Conservation (phyloP, 139 green algal species). For the Haematococcus lacustris region DNA sequence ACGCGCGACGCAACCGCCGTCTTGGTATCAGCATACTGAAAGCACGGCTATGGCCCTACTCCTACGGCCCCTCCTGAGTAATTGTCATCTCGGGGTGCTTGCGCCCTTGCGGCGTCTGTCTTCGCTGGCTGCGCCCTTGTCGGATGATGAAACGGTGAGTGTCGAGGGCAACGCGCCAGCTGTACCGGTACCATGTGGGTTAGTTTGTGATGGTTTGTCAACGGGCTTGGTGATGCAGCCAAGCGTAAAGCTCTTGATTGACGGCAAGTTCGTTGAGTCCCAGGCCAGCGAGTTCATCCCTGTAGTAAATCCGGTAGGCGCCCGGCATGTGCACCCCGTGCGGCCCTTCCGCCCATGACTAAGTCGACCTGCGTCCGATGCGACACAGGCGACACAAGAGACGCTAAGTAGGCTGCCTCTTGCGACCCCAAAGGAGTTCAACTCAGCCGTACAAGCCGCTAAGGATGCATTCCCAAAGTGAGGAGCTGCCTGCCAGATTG, state of each 20-base stretch:
- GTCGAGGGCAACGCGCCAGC: no score
- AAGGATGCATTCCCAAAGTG: not conserved
- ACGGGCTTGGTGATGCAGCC: not conserved
- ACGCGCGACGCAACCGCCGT: no score
- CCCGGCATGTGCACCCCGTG: not conserved
- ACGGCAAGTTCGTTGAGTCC: constrained; percentile 67
- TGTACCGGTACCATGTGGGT: no score
- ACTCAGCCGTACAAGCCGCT: not conserved
- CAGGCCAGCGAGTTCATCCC: constrained; percentile 55
- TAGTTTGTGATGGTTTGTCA: no score
- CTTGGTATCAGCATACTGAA: no score
- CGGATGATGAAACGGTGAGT: no score
- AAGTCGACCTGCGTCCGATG: not conserved
- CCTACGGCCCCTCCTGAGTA: no score
- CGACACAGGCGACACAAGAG: constrained; percentile 1
- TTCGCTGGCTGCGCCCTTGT: no score
- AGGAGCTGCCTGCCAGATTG: not conserved
- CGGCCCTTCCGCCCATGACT: not conserved
- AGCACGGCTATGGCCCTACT: no score
- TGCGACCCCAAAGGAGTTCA: not conserved
- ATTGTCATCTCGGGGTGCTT: no score
- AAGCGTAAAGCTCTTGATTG: constrained; percentile 53
- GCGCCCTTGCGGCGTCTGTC: no score
- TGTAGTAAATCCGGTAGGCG: constrained; percentile 70
- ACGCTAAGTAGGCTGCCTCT: not conserved